Evolutionary conservation across 1,139 yeast species (phyloP).

Genomic region (Sugiyamaella paludigena): DNA sequence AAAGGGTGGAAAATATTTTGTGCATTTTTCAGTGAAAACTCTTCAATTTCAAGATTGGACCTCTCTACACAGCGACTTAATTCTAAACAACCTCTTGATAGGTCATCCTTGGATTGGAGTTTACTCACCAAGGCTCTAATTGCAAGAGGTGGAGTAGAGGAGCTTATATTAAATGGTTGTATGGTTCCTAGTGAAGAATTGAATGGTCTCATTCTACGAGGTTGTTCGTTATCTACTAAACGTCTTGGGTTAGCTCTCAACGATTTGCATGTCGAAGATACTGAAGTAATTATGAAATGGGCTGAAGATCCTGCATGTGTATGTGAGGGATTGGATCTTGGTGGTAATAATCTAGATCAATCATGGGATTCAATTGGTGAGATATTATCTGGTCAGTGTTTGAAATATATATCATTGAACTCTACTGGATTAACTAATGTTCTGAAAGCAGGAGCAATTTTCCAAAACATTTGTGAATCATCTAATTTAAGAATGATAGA

Average conservation of each 20-base stretch:
- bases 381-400: slow-evolving; percentile 22
- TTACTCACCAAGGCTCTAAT: slow-evolving; percentile 59
- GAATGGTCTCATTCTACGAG: slow-evolving; percentile 51
- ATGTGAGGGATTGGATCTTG: slow-evolving; percentile 81
- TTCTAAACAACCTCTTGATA: slow-evolving; percentile 22
- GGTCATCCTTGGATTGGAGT: slow-evolving; percentile 77
- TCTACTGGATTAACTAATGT: slow-evolving; percentile 58
- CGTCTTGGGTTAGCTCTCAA: slow-evolving; percentile 77
- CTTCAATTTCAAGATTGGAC: slow-evolving; percentile 63
- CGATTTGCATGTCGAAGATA: slow-evolving; percentile 57
- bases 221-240: slow-evolving; percentile 53
- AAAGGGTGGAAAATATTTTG: slow-evolving; percentile 75
- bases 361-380: slow-evolving; percentile 43
- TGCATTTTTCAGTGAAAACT: slow-evolving; percentile 61
- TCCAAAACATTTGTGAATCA: slow-evolving; percentile 50
- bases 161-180: slow-evolving; percentile 79
- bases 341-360: slow-evolving; percentile 68
- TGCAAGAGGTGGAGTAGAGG: slow-evolving; percentile 72
- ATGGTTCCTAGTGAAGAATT: slow-evolving; percentile 51
- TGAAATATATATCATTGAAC: slow-evolving; percentile 67
- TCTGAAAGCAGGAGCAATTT: slow-evolving; percentile 53
- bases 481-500: slow-evolving; percentile 70
- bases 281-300: slow-evolving; percentile 61
- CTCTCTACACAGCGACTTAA: slow-evolving; percentile 38
- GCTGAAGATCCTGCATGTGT: slow-evolving; percentile 50